These are phyloP conservation scores for Aquilaria agallochum DNA, from an alignment of 441 rosid species.

Conservation along the genomic window DNA sequence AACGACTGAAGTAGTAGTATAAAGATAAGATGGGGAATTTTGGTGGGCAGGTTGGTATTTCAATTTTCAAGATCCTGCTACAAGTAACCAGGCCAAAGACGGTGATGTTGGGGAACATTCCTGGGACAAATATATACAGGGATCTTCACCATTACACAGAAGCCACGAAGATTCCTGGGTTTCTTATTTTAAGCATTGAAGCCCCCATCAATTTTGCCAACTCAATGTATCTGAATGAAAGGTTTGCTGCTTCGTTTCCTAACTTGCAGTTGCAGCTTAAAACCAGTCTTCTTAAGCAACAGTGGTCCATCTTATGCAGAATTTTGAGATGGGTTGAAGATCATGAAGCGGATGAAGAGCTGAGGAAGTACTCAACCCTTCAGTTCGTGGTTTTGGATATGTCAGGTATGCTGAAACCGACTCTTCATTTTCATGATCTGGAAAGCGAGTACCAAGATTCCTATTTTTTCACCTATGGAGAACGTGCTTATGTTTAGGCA, in stretches of 20 bases:
- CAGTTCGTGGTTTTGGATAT: conserved; percentile 62
- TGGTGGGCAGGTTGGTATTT: conserved; percentile 58
- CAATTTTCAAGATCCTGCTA: conserved; percentile 74
- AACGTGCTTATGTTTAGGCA: too few relatives aligned
- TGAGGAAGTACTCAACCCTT: conserved; percentile 43
- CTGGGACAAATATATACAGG: conserved; percentile 71
- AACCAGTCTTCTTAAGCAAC: background rate
- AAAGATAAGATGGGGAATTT: background rate
- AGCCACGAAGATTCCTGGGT: conserved; percentile 65
- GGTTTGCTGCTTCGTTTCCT: conserved; percentile 32
- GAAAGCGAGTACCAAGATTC: background rate
- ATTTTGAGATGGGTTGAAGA: conserved; percentile 87
- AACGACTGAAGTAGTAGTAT: background rate
- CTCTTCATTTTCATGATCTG: background rate
- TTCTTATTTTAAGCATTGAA: conserved; percentile 75
- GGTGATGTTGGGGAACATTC: conserved; percentile 67
- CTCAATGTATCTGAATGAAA: conserved; percentile 76
- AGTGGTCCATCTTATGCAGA: conserved; percentile 28
- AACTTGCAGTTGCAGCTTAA: background rate
- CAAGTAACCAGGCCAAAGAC: conserved; percentile 85
- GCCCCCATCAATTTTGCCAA: conserved; percentile 89
- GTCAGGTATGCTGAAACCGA: conserved; percentile 46
- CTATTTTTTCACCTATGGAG: background rate
- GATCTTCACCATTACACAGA: conserved; percentile 75
- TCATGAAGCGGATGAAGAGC: conserved; percentile 46